Evolutionary conservation across 2,329 filamentous ascomycete species (phyloP).

Genomic region (Nothophaeocryptopus gaeumannii): DNA sequence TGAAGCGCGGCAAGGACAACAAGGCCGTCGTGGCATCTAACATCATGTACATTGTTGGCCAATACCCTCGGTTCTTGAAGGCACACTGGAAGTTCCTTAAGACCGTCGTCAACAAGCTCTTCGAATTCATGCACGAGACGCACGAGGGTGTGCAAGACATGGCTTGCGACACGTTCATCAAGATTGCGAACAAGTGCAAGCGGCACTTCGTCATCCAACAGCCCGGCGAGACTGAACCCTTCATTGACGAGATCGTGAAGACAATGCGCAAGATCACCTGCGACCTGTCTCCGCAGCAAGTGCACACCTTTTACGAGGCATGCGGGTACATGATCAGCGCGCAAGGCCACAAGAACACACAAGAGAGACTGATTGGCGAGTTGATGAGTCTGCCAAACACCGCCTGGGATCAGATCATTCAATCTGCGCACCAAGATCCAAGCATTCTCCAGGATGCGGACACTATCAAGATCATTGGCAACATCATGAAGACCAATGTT

Average conservation of each 20-base stretch:
- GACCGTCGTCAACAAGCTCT: conserved; percentile 98
- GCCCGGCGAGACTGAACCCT: conserved; percentile 88
- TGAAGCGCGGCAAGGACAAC: conserved; percentile 99
- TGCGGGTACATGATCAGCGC: conserved; percentile 99
- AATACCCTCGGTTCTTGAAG: conserved; percentile 97
- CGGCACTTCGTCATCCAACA: conserved; percentile 96
- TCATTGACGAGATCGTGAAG: conserved; percentile 97
- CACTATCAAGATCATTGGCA: conserved; percentile 97
- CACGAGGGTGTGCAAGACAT: conserved; percentile 99
- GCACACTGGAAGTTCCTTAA: conserved; percentile 99
- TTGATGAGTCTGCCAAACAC: conserved; percentile 91
- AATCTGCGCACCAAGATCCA: conserved; percentile 78
- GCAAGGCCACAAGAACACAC: conserved; percentile 89
- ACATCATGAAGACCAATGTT: conserved; percentile 99
- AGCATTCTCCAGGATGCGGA: conserved; percentile 85
- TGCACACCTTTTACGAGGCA: conserved; percentile 98
- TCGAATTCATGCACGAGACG: conserved; percentile 99
- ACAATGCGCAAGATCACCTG: conserved; percentile 94
- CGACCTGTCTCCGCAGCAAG: conserved; percentile 91
- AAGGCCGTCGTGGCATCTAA: conserved; percentile 98
- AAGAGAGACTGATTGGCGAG: conserved; percentile 86
- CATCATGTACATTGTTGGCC: conserved; percentile 99
- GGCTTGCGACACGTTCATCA: conserved; percentile 99
- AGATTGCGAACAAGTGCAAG: conserved; percentile 97
- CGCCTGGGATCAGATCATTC: conserved; percentile 95